Evolutionary conservation across 768 basidiomycete species (phyloP), one percentile per base, ranked within the genome.

Genomic region (Mycena albidolilacea): DNA sequence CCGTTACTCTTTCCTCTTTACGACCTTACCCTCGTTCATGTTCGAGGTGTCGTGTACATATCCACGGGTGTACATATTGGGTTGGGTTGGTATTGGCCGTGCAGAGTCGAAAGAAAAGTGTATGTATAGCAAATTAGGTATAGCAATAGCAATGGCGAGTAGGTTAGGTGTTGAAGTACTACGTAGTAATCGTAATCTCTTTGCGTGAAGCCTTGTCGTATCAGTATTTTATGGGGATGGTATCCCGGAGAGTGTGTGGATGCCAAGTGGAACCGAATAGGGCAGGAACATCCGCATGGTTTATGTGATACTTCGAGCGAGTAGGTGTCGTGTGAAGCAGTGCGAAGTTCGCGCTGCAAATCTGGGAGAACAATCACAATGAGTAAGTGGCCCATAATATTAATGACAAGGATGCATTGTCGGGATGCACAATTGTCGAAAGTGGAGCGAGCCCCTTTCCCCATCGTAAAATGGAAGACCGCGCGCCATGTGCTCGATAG

Each of bases 391-490:
- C 30, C 30, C 30, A 3, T 3, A 30, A 30, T 30, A 30, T 3
- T 30, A 30, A 30, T 30, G 30, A 30, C 30, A 30, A 30, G 30
- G 30, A 12, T n/a, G 15, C 14, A 37, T 7, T 17, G n/a, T 58
- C 35, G 12, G 21, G 59, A 46, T 64, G 63, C 46, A 5, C 63
- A 19, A 64, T 48, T n/a, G 46, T 48, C 21, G 12, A 61, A 61
- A 41, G 55, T 57, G 55, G 30, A 19, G 3, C 21, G 11, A 9
- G 19, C 4, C 4, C 8, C n/a, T 37, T 37, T 17, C 63, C 44
- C 62, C 44, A 63, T 41, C 59, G 39, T 9, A 12, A 19, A 43
- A 61, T 60, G 60, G 60, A 61, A 61, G 41, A 41, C 8, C 39
- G 10, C 46, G 63, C 63, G 63, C 63, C 63, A 64, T 37, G 46